phyloP scores from a whole-genome alignment of 78 protist genomes.

The Polysphondylium violaceum region DNA sequence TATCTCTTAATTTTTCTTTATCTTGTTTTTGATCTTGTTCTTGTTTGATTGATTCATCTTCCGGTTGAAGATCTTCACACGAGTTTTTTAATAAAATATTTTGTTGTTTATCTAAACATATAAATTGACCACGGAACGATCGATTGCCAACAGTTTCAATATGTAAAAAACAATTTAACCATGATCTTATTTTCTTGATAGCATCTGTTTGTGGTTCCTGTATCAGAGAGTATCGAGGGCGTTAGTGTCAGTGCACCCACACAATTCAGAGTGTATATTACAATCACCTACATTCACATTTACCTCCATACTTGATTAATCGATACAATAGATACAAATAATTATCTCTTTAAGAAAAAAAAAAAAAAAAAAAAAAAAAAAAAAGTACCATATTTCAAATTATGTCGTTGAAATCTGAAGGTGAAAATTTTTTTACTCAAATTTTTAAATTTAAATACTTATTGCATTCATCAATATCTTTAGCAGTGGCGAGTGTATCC shows the following conservation, averaged over 20 bases:
- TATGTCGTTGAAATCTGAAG: no score
- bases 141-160: slow-evolving; percentile 20
- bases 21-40: no score
- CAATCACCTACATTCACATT: neutral
- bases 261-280: neutral
- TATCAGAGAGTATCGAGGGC: neutral
- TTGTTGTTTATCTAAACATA: slow-evolving; percentile 68
- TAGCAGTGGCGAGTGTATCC: no score
- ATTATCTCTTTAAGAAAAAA: neutral
- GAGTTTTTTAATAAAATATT: slow-evolving; percentile 42
- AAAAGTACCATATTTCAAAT: no score
- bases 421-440: no score
- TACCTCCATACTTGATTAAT: neutral
- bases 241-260: neutral
- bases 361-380: neutral
- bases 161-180: slow-evolving; percentile 14
- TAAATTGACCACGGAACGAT: slow-evolving; percentile 14
- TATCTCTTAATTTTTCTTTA: slow-evolving; percentile 25
- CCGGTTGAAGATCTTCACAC: slow-evolving; percentile 4
- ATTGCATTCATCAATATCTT: no score
- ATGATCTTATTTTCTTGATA: neutral
- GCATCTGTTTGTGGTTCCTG: slow-evolving; percentile 21
- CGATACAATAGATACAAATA: neutral
- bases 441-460: no score
- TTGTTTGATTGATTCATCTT: neutral